Percentiles rank a stretch among this genome's conserved stretches.
Conservation (phyloP, 2,329 filamentous ascomycete species). For the Ophioceras dolichostomum region DNA sequence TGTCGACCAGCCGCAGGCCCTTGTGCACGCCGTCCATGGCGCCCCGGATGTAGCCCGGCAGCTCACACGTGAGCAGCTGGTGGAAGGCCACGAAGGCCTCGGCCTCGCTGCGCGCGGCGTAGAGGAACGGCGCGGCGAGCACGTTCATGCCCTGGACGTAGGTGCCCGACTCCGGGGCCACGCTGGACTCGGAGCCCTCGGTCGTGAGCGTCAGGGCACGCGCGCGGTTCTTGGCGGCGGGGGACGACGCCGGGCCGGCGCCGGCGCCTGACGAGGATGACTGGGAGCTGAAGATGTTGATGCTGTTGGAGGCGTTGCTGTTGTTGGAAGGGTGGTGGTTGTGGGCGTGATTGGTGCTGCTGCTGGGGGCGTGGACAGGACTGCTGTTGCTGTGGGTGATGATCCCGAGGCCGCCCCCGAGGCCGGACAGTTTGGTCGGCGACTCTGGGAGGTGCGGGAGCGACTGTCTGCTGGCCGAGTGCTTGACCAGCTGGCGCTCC, state of each 20-base stretch:
- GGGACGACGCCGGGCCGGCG: slow-evolving; percentile 23
- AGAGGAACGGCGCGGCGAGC: slow-evolving; percentile 87
- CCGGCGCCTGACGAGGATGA: slow-evolving; percentile 44
- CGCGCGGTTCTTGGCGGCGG: slow-evolving; percentile 35
- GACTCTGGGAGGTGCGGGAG: slow-evolving; percentile 5
- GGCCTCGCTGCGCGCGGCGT: slow-evolving; percentile 85
- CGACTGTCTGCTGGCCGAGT: slow-evolving; percentile 23
- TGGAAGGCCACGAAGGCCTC: slow-evolving; percentile 91
- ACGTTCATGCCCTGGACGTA: slow-evolving; percentile 99
- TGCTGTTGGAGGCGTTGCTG: slow-evolving; percentile 8
- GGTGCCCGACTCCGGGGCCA: slow-evolving; percentile 56
- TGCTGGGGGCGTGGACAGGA: slow-evolving; percentile 9
- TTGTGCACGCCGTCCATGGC: slow-evolving; percentile 97
- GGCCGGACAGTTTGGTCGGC: slow-evolving; percentile 7
- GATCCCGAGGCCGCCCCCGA: slow-evolving; percentile 3
- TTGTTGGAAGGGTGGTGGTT: not conserved
- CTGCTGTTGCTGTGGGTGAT: slow-evolving; percentile 1
- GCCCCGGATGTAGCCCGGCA: slow-evolving; percentile 85
- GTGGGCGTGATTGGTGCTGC: not conserved
- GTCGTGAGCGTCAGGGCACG: slow-evolving; percentile 48
- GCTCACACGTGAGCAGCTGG: slow-evolving; percentile 74
- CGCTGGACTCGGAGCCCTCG: slow-evolving; percentile 48
- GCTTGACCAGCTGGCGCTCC: slow-evolving; percentile 5
- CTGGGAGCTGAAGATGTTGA: slow-evolving; percentile 4
- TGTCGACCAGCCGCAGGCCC: slow-evolving; percentile 82